phyloP scores from a whole-genome alignment of 169 alveolate species.

The Plasmodium gallinaceum region DNA sequence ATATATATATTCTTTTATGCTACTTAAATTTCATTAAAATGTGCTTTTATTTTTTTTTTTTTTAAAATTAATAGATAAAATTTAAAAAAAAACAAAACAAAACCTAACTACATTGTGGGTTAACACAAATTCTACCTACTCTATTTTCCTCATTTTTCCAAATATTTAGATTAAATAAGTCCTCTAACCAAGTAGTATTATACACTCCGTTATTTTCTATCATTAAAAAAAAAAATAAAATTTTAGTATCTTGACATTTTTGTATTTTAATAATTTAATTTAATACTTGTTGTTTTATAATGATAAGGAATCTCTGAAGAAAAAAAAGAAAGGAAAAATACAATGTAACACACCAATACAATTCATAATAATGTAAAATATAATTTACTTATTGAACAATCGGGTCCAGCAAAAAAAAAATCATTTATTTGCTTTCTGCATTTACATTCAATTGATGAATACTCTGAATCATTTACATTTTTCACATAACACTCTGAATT shows the following conservation, averaged over 20 bases:
- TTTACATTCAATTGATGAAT: slow-evolving; percentile 44
- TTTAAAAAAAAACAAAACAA: no score
- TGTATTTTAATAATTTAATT: background rate
- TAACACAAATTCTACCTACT: slow-evolving; percentile 53
- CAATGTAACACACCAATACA: background rate
- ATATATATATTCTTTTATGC: no score
- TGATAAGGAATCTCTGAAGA: slow-evolving; percentile 52
- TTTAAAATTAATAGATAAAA: no score
- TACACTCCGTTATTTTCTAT: slow-evolving; percentile 64
- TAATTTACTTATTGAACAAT: slow-evolving; percentile 66
- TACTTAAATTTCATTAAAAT: no score
- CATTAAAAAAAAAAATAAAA: background rate
- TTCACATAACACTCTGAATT: slow-evolving; percentile 46
- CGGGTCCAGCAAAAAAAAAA: slow-evolving; percentile 72
- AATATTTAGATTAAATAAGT: slow-evolving; percentile 40
- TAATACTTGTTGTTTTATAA: slow-evolving; percentile 54
- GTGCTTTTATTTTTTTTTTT: no score
- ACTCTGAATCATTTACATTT: slow-evolving; percentile 5
- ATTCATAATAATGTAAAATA: no score
- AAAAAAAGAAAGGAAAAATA: background rate
- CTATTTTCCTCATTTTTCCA: slow-evolving; percentile 75
- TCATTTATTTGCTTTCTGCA: slow-evolving; percentile 50
- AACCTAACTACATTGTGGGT: slow-evolving; percentile 43
- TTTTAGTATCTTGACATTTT: background rate
- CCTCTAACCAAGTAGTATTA: slow-evolving; percentile 71